Conservation (phyloP, 2,329 filamentous ascomycete species). For the Diplocarpon rosae region DNA sequence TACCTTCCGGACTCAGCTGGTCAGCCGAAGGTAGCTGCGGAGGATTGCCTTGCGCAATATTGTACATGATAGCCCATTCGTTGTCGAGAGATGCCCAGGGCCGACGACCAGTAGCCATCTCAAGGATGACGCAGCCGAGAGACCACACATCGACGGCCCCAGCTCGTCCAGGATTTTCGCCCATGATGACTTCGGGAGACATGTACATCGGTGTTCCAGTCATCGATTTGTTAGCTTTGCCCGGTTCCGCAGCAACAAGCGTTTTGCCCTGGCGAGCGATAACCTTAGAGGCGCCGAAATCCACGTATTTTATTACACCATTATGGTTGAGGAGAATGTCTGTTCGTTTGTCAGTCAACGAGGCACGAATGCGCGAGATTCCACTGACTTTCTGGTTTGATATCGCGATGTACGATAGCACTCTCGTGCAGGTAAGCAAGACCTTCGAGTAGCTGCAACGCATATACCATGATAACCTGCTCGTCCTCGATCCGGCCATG, state of each 20-base stretch:
- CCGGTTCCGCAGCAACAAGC: slow-evolving; percentile 46
- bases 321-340: slow-evolving; percentile 95
- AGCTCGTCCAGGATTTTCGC: slow-evolving; percentile 66
- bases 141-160: slow-evolving; percentile 95
- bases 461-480: slow-evolving; percentile 94
- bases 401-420: slow-evolving; percentile 88
- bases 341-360: slow-evolving; percentile 27
- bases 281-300: slow-evolving; percentile 95
- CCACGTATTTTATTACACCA: slow-evolving; percentile 97
- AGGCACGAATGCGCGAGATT: not conserved
- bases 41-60: slow-evolving; percentile 93
- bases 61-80: slow-evolving; percentile 99
- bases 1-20: slow-evolving; percentile 71
- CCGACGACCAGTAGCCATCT: slow-evolving; percentile 91
- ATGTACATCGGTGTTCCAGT: slow-evolving; percentile 99
- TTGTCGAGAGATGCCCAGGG: slow-evolving; percentile 96
- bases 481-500: slow-evolving; percentile 97
- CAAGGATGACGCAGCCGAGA: slow-evolving; percentile 87
- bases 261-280: slow-evolving; percentile 91
- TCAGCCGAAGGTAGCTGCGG: slow-evolving; percentile 73
- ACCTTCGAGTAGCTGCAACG: slow-evolving; percentile 85
- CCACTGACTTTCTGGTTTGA: slow-evolving; percentile 88
- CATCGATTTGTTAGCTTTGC: slow-evolving; percentile 76
- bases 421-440: slow-evolving; percentile 88
- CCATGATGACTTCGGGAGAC: slow-evolving; percentile 97